Evolutionary conservation across 305 asterid genomes (phyloP), one percentile per base, ranked within the genome.

Genomic region (Fraxinus latifolia): DNA sequence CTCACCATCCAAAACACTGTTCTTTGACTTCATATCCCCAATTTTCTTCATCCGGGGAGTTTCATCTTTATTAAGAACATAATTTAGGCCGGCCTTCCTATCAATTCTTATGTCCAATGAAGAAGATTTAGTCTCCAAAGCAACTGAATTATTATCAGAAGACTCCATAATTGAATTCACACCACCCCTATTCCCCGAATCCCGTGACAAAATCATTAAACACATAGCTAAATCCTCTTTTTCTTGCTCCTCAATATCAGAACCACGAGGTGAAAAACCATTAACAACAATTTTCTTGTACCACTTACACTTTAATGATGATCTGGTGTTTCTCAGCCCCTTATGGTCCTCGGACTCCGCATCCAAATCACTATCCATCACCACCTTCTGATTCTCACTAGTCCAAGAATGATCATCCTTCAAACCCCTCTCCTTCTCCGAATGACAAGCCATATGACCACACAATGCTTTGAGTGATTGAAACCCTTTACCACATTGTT

Each of bases 191-290:
- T 44, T 86, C 71, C 90, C 88, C 50, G 83, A 82, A 82, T 92
- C 95, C 87, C 88, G 85, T 0, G 97, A 92, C 87, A 92, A 80
- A 93, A 93, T 37, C 92, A 93, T 90, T 82, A 93, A 84, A 82
- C 94, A 87, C 84, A 87, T 82, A 14, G 97, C 97, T 39, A 91
- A 92, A 77, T 90, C 94, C 75, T 93, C 94, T 80, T 89, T 87
- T 58, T 91, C 95, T 9, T 87, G 88, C 23, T 87, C 94, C 83
- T 89, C 92, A 44, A 91, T 81, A 84, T 86, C 95, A 67, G 93
- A 91, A 27, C 84, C 89, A 74, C 91, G 85, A 2, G 93, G 84
- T 4, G 92, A 88, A 79, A 84, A 84, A 84, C 82, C 72, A 62
- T 62, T 81, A 5, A 82, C 84, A 33, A 80, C 71, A 60, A 81